Base-by-base conservation (phyloP, 2,329 filamentous ascomycete genomes). In the Aspergillus luchuensis region DNA sequence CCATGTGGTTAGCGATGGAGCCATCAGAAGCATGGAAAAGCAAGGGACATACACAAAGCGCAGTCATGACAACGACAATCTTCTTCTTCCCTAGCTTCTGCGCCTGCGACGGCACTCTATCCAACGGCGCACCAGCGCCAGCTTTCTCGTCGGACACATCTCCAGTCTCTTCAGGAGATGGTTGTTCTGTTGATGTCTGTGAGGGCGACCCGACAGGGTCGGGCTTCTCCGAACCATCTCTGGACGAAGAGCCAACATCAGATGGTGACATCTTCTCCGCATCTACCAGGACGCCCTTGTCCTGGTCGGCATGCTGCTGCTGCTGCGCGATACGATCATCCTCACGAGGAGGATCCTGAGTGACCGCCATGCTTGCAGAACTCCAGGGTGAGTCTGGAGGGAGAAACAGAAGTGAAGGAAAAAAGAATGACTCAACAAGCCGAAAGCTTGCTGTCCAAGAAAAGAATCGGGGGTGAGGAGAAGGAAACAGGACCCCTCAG, bases 51-150 rank as follows among this genome's bases (percentile, higher is more conserved):
- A 77, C 74, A 63, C 76, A 78, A 43, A 80, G 72, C 5, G 77
- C 77, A 11, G 69, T 65, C 74, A 80, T 78, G 39, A 80, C 76
- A 21, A 79, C 67, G 10, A 71, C 58, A 33, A 78, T 76, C 66
- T 78, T 74, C 54, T 75, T 75, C 65, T 74, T 78, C 21, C 75
- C 72, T 66, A 80, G 67, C 45, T 71, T 74, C 8, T 74, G 70
- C 5, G 76, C 75, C 65, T 76, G 73, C 1, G 78, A 79, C 8
- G 72, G 68, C 5, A 68, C 67, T n/a, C 68, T 68, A 39, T 74
- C 72, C n/a, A 75, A 62, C 25, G 71, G 59, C 3, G 65, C 63
- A 5, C 68, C 68, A 7, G 62, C 61, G 6, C 59, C 17, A 15
- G 61, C 50, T 19, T 66, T 69, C 52, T 70, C 69, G 2, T 57